Conservation (phyloP, 805 yeast species). For the Pichia phayaonensis region DNA sequence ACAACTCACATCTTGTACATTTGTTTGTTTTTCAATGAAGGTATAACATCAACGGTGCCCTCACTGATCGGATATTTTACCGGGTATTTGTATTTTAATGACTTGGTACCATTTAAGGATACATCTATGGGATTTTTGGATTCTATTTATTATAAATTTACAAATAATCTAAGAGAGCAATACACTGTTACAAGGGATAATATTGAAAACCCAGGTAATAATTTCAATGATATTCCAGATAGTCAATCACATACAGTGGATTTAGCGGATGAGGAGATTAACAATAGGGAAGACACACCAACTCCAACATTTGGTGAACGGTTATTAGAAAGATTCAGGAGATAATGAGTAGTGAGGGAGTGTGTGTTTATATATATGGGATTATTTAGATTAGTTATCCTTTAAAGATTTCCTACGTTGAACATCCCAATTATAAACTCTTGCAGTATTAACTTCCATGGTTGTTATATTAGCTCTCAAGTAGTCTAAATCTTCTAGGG, state of each 20-base stretch:
- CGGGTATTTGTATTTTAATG: constrained; percentile 37
- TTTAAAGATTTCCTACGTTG: constrained; percentile 53
- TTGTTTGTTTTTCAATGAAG: constrained; percentile 33
- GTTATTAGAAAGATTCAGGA: constrained; percentile 51
- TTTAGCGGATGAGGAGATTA: constrained; percentile 1
- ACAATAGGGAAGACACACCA: constrained; percentile 47
- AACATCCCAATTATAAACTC: constrained; percentile 85
- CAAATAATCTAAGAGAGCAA: constrained; percentile 6
- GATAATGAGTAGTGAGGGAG: constrained; percentile 9
- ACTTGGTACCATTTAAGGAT: constrained; percentile 36
- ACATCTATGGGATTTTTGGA: constrained; percentile 19
- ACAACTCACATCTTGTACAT: constrained; percentile 4
- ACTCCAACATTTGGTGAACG: constrained; percentile 56
- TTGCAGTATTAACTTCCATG: constrained; percentile 95
- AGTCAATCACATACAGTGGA: constrained; percentile 11
- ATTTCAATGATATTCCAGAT: constrained; percentile 13
- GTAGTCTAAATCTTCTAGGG: constrained; percentile 80
- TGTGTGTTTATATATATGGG: too few relatives aligned
- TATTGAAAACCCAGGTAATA: constrained; percentile 7
- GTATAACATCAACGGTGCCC: constrained; percentile 30
- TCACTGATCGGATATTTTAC: constrained; percentile 36
- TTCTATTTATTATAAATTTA: constrained; percentile 12
- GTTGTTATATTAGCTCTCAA: constrained; percentile 87
- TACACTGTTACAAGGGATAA: constrained; percentile 4
- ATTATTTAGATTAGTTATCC: constrained; percentile 7